Evolutionary conservation across 2,329 filamentous ascomycete species (phyloP), one percentile per base, ranked within the genome.

Genomic region (Aureobasidium sp.): DNA sequence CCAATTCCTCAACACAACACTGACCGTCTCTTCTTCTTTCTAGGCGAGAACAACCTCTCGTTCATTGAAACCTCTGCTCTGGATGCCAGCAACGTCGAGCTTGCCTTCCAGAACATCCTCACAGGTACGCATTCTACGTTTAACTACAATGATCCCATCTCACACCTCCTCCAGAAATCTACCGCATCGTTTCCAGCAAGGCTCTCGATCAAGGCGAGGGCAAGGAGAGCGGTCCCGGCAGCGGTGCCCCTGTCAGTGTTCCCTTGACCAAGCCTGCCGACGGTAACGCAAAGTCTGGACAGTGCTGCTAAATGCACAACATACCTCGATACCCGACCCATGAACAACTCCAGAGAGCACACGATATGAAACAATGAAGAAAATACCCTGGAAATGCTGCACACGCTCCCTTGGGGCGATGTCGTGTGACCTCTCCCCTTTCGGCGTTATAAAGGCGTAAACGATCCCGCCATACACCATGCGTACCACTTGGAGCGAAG

Each of bases 21-120:
- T 53, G 14, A 45, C 9, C 20, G 27, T 27, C 41, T 15, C 22
- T 25, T 41, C 44, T 17, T 29, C n/a, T 20, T 27, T 64, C 47
- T 69, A 96, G 92, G 91, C 83, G 92, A 97, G 78, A 96, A 97
- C 81, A 93, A 96, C 76, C 84, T 97, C 49, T 97, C 93, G 57
- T 99, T 99, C 78, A 99, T 99, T 77, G 94, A 99, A 83, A 99
- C 94, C 45, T 99, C 95, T 65, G 94, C 94, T 67, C 87, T 99
- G 71, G 94, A 99, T 75, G 94, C 94, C 70, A 97, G 91, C 85
- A 99, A 99, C 75, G 94, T 99, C 68, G 94, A 99, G 80, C 87
- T 97, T 73, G 94, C 94, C 64, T 97, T 99, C 85, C 93, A 99
- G 81, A 97, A 97, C 79, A 99, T 99, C 75, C 83, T 99, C 75